Percentiles rank a stretch among this genome's conserved stretches.
phyloP scores from a whole-genome alignment of 169 alveolate species.

The Haemoproteus tartakovskyi region DNA sequence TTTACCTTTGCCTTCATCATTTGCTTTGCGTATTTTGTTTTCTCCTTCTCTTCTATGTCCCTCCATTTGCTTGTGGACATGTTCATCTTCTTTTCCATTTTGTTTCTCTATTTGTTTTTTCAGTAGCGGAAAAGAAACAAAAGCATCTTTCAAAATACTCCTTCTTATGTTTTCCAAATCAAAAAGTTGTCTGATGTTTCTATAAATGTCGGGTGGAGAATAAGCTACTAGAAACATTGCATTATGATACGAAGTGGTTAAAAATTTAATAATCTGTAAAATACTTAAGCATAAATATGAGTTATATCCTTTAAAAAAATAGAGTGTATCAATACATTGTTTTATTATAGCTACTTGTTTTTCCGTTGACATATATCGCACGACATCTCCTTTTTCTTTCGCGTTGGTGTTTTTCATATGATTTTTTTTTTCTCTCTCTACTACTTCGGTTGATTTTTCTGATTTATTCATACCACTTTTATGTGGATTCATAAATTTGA shows the following conservation, averaged over 20 bases:
- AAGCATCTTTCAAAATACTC: background rate
- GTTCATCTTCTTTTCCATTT: background rate
- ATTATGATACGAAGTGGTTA: slow-evolving; percentile 58
- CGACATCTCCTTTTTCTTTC: slow-evolving; percentile 4
- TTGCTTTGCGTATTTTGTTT: too few relatives aligned
- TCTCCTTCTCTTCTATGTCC: too few relatives aligned
- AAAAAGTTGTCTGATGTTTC: slow-evolving; percentile 18
- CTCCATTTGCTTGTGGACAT: too few relatives aligned
- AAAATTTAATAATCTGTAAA: slow-evolving; percentile 41
- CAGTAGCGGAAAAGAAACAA: too few relatives aligned
- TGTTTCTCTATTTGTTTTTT: background rate
- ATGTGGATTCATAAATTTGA: too few relatives aligned
- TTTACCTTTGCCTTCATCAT: background rate
- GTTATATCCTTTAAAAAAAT: slow-evolving; percentile 57
- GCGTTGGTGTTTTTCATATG: too few relatives aligned
- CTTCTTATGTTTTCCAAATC: slow-evolving; percentile 20
- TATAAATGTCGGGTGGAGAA: slow-evolving; percentile 64
- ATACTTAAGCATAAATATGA: slow-evolving; percentile 49
- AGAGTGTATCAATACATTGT: slow-evolving; percentile 54
- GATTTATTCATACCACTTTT: background rate
- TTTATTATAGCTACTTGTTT: slow-evolving; percentile 52
- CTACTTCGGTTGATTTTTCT: too few relatives aligned
- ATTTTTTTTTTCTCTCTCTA: too few relatives aligned
- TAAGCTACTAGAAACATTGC: slow-evolving; percentile 37
- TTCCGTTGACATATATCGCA: slow-evolving; percentile 42